Base-by-base conservation (phyloP, 2,329 filamentous ascomycete genomes). In the Fusarium redolens region DNA sequence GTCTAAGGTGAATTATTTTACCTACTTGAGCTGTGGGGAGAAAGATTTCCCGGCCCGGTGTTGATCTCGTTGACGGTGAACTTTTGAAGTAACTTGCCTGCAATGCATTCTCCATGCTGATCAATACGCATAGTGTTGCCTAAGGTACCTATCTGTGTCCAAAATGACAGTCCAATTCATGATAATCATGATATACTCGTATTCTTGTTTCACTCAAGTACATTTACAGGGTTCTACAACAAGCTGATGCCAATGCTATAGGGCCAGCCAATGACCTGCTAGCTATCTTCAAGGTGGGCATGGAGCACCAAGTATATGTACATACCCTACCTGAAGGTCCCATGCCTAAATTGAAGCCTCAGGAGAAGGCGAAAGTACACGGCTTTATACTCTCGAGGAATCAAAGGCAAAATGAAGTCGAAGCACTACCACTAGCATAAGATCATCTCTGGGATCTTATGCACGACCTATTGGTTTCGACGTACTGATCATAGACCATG, bases 251-350 rank as follows among this genome's bases (percentile, higher is more conserved):
- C 67, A 73, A 73, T 68, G 61, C 44, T 48, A 25, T 73, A 73
- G 56, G 71, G 71, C 70, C 71, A 73, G 55, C 71, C 71, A 73
- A 73, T 73, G 47, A 57, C 40, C 25, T 44, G 40, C n/a, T 47
- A 51, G 47, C 38, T 33, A 48, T 44, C 28, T 38, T 58, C 20
- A 31, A 66, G 44, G 63, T 68, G 61, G 37, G 22, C 18, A 64
- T 61, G 48, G 50, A 60, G 48, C 68, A 60, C 56, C 48, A 35
- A 57, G 52, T 30, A 28, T 28, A 22, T 22, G 22, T 28, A 10
- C 15, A 18, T 50, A 22, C 15, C n/a, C 47, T 22, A 12, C 41
- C 45, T 44, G 44, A 40, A 55, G 44, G 44, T 30, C 25, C 51
- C 44, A 18, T 22, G 11, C 11, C 33, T 35, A 45, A 40, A 17